Conservation (phyloP, 345 rosid genomes). For the Mallotus nudiflorus region DNA sequence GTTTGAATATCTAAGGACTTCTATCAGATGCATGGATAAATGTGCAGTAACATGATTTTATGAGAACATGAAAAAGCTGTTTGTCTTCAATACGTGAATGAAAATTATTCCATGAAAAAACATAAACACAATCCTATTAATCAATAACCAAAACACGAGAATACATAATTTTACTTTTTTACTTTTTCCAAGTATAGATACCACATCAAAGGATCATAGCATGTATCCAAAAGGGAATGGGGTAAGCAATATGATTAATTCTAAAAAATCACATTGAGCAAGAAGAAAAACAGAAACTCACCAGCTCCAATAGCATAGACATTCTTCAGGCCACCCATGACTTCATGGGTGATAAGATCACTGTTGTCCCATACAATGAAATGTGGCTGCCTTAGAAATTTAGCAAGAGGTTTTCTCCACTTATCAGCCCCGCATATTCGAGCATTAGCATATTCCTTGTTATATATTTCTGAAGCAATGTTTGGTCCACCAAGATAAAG, state of each 20-base stretch:
- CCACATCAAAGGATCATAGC: too few species aligned
- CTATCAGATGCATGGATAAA: too few species aligned
- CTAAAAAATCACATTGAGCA: not conserved
- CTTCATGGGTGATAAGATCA: conserved; percentile 98
- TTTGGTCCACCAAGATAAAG: conserved; percentile 98
- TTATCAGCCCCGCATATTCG: conserved; percentile 91
- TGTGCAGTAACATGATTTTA: too few species aligned
- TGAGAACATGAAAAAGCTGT: too few species aligned
- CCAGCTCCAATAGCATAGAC: conserved; percentile 99
- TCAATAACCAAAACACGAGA: too few species aligned
- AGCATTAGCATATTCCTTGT: conserved; percentile 95
- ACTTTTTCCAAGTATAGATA: too few species aligned
- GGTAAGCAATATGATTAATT: not conserved
- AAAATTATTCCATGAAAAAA: too few species aligned
- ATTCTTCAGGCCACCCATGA: conserved; percentile 98
- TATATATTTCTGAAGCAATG: conserved; percentile 93
- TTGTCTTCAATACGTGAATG: too few species aligned
- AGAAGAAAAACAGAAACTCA: conserved; percentile 29
- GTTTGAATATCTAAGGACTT: too few species aligned
- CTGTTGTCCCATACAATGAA: conserved; percentile 96
- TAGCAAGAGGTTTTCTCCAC: conserved; percentile 94
- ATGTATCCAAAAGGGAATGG: too few species aligned
- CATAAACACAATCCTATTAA: too few species aligned
- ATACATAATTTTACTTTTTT: too few species aligned
- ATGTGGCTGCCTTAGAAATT: conserved; percentile 86